Conservation (phyloP, 2,329 filamentous ascomycete genomes). For the Aureobasidium mangrovei region DNA sequence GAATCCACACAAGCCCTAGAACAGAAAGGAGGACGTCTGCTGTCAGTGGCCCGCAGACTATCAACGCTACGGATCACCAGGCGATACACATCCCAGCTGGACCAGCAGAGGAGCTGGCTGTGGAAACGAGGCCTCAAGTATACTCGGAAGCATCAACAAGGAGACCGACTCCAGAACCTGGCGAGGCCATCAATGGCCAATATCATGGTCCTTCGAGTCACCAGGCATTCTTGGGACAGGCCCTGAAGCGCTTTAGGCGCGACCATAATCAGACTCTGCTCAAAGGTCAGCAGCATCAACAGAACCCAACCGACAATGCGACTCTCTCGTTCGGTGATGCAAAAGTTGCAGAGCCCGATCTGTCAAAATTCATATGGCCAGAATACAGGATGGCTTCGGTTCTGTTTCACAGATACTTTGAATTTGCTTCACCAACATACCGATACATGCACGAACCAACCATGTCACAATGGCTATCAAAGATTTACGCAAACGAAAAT, state of each 20-base stretch:
- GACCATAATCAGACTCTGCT: background rate
- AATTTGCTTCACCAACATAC: conserved; percentile 36
- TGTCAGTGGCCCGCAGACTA: no score
- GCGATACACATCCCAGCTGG: no score
- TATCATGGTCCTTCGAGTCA: conserved; percentile 2
- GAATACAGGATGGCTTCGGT: conserved; percentile 23
- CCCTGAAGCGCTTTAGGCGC: background rate
- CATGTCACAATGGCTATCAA: conserved; percentile 35
- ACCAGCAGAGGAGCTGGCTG: no score
- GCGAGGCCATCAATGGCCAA: background rate
- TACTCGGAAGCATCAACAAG: background rate
- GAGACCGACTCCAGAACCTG: background rate
- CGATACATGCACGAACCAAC: conserved; percentile 38
- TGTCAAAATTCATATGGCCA: conserved; percentile 36
- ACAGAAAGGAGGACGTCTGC: no score
- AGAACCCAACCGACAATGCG: conserved; percentile 19
- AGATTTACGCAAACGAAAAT: conserved; percentile 38
- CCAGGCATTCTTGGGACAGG: background rate
- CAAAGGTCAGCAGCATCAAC: background rate
- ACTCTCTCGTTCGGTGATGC: conserved; percentile 46
- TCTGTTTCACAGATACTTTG: conserved; percentile 35
- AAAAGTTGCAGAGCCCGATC: conserved; percentile 38
- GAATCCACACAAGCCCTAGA: no score
- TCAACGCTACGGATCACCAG: no score
- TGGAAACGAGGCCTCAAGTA: background rate